Evolutionary conservation across 1,284 basidiomycete genomes (phyloP).

Genomic region (Fomitopsis pinicola): DNA sequence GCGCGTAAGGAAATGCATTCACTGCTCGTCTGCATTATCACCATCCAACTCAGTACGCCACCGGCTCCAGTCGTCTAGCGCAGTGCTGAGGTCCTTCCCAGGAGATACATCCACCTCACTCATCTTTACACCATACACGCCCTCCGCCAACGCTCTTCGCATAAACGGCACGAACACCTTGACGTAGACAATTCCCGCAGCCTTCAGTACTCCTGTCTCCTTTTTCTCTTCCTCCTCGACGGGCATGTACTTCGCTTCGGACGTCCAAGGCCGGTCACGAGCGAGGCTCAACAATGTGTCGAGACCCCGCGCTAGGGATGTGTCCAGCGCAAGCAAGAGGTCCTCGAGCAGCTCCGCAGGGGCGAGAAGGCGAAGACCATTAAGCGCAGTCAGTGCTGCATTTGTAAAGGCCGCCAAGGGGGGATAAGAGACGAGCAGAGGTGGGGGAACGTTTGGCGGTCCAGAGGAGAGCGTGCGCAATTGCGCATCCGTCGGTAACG

Average conservation of each 20-base stretch:
- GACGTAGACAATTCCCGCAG: slow-evolving; percentile 54
- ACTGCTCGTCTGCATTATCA: neutral
- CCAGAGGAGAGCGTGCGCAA: slow-evolving; percentile 18
- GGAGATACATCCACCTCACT: slow-evolving; percentile 5
- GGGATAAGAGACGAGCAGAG: slow-evolving; percentile 68
- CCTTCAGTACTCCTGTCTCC: slow-evolving; percentile 42
- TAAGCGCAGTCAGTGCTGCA: slow-evolving; percentile 69
- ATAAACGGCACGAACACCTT: slow-evolving; percentile 65
- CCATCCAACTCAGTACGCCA: slow-evolving; percentile 19
- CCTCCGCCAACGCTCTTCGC: slow-evolving; percentile 62
- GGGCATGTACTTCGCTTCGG: slow-evolving; percentile 17
- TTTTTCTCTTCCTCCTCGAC: slow-evolving; percentile 28
- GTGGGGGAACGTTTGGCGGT: slow-evolving; percentile 56
- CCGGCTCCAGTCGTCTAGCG: slow-evolving; percentile 24
- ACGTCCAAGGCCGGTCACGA: slow-evolving; percentile 13
- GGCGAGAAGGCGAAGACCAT: slow-evolving; percentile 78
- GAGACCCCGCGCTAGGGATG: slow-evolving; percentile 42
- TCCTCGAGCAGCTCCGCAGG: slow-evolving; percentile 51
- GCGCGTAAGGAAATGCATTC: neutral
- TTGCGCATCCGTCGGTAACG: slow-evolving; percentile 21
- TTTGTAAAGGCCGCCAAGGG: slow-evolving; percentile 79
- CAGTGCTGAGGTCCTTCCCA: slow-evolving; percentile 17
- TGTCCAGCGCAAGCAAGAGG: slow-evolving; percentile 47
- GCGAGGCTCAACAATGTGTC: slow-evolving; percentile 27
- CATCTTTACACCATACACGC: slow-evolving; percentile 55